Evolutionary conservation across 805 yeast species (phyloP), one percentile per base, ranked within the genome.

Genomic region (Brettanomyces anomalus): DNA sequence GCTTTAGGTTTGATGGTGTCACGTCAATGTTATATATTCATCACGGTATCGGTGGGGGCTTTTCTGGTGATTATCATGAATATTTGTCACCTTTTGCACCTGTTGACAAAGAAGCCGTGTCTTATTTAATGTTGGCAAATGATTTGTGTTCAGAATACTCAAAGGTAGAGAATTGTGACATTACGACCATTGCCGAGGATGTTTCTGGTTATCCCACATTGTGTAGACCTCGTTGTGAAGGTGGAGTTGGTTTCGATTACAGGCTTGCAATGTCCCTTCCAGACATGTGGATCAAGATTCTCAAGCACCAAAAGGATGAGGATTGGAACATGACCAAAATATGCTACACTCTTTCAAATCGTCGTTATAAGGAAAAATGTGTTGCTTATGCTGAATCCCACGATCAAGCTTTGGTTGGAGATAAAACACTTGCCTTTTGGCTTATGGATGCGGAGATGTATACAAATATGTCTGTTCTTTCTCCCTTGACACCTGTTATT

Each of bases 371-470:
- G 34, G 97, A 90, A 62, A 80, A 78, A 57, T 89, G 96, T 42
- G 85, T 90, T 51, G 81, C 93, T 3, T 90, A 90, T 57, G 85
- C 94, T 49, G 98, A 90, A 65, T 82, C 94, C 14, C 98, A 90
- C 58, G 98, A 90, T 60, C 98, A 90, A 67, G 97, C 97, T 6
- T 71, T 90, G 43, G 98, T 90, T 18, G 98, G 98, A 42, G 98
- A 90, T 61, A 90, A 90, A 61, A 86, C 96, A 3, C 66, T 90
- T 46, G 97, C 97, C 1, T 90, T 90, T 58, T 93, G 98, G 98
- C 72, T 90, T 44, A 90, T 90, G 97, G 98, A 90, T 65, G 88
- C 90, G 49, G 95, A 89, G 51, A 89, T 90, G 97, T 90, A 90
- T 64, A 90, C 97, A 31, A 80, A 88, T 64, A 90, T 90, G 98